A percentile compares a stretch with the other conserved stretches of the same genome.
Conservation (phyloP, 768 basidiomycete species). For the Tricholomella constricta region DNA sequence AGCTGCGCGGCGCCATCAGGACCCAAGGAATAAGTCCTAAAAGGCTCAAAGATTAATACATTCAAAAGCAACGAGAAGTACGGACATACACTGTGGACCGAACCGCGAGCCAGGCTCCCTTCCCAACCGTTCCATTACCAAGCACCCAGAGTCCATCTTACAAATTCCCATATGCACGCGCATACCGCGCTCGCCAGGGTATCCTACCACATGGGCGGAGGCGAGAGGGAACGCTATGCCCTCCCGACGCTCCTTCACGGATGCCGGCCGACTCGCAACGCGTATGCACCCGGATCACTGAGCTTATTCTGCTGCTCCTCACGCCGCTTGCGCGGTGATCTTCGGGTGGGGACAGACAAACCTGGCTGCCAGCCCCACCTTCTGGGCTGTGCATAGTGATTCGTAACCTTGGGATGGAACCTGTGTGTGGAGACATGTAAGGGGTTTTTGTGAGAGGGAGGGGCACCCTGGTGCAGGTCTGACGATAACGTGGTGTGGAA, state of each 20-base stretch:
- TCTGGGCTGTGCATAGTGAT: background rate
- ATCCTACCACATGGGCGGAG: background rate
- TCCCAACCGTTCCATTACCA: background rate
- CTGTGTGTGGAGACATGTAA: too few relatives aligned
- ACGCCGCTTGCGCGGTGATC: background rate
- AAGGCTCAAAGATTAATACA: too few relatives aligned
- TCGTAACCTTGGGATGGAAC: background rate
- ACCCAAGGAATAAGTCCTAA: too few relatives aligned
- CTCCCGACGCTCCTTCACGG: background rate
- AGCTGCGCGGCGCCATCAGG: too few relatives aligned
- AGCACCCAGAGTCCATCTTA: background rate
- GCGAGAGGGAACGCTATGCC: too few relatives aligned
- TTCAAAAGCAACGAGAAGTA: too few relatives aligned
- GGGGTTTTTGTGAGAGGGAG: too few relatives aligned
- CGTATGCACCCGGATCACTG: background rate
- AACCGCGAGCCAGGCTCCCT: too few relatives aligned
- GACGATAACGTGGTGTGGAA: too few relatives aligned
- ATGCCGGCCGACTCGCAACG: background rate
- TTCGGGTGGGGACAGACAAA: background rate
- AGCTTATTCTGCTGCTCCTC: background rate
- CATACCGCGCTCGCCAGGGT: background rate
- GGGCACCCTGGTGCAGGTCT: too few relatives aligned
- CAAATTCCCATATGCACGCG: background rate
- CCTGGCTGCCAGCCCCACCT: background rate
- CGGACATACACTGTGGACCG: too few relatives aligned